Evolutionary conservation across 345 rosid genomes (phyloP).

Genomic region (Toxicodendron radicans): DNA sequence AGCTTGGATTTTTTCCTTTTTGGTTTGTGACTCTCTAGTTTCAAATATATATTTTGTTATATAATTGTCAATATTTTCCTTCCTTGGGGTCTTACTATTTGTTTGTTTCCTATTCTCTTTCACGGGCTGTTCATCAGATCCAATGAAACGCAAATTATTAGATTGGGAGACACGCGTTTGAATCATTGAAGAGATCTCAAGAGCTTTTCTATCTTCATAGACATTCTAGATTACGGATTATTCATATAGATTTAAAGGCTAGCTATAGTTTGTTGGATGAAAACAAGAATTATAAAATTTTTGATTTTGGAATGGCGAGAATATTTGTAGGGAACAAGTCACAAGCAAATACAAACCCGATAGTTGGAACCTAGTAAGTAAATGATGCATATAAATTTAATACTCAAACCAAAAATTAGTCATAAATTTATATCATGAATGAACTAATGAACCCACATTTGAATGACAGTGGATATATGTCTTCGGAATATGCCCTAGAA

Average conservation of each 20-base stretch:
- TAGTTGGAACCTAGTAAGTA: constrained; percentile 21
- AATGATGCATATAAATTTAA: not conserved
- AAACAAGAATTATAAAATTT: constrained; percentile 48
- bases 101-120: not conserved
- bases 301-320: constrained; percentile 42
- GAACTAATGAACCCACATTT: no score
- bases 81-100: no score
- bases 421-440: no score
- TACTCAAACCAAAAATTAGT: no score
- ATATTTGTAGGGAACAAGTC: not conserved
- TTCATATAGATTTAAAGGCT: constrained; percentile 17
- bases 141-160: not conserved
- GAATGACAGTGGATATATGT: constrained; percentile 38
- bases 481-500: constrained; percentile 29
- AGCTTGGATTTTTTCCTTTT: constrained; percentile 44
- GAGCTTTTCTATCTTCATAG: constrained; percentile 20
- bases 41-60: not conserved
- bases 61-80: no score
- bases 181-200: constrained; percentile 20
- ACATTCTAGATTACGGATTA: constrained; percentile 12
- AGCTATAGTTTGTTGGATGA: constrained; percentile 44
- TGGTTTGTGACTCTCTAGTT: constrained; percentile 22
- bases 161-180: constrained; percentile 22
- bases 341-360: not conserved
- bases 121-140: constrained; percentile 9